Percentiles rank a stretch among this genome's conserved stretches.
Conservation (phyloP, 306 rosid species). For the Neltuma alba region DNA sequence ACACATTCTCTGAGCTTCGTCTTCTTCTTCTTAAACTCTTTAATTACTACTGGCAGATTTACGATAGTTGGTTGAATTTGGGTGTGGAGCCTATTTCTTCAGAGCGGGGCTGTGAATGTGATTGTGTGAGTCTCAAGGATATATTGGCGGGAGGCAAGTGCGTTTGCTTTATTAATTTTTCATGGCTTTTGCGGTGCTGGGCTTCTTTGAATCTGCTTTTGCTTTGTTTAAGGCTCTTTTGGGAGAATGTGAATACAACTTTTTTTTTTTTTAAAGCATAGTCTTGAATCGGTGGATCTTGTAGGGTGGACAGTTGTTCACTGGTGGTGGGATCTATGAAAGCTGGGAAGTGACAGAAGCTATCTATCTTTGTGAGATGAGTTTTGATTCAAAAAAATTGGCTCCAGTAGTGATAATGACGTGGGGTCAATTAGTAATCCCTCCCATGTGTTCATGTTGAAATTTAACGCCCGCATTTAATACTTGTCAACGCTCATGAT, state of each 20-base stretch:
- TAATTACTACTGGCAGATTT: not conserved
- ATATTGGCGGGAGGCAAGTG: conserved; percentile 35
- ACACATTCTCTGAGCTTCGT: not conserved
- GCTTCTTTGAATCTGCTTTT: conserved; percentile 1
- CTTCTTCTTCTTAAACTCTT: not conserved
- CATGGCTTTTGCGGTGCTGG: conserved; percentile 41
- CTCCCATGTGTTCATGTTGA: conserved; percentile 46
- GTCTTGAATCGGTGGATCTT: conserved; percentile 15
- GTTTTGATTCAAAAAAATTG: conserved; percentile 50
- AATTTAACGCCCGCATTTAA: conserved; percentile 11
- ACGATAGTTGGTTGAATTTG: not conserved
- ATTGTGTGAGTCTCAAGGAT: conserved; percentile 9
- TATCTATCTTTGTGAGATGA: conserved; percentile 35
- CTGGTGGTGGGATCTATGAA: conserved; percentile 65
- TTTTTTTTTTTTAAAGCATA: conserved; percentile 7
- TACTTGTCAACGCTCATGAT: conserved; percentile 17
- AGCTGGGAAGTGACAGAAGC: conserved; percentile 39
- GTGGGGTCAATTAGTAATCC: conserved; percentile 40
- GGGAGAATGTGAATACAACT: conserved; percentile 35
- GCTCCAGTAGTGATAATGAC: conserved; percentile 19
- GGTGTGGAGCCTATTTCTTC: no score
- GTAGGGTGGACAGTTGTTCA: conserved; percentile 35
- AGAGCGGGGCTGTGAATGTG: no score
- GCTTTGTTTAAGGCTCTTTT: conserved; percentile 11
- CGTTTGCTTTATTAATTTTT: conserved; percentile 44